These are phyloP conservation scores for Sarocladium strictum DNA, from an alignment of 2,329 filamentous ascomycete genomes.

Conservation along the genomic window DNA sequence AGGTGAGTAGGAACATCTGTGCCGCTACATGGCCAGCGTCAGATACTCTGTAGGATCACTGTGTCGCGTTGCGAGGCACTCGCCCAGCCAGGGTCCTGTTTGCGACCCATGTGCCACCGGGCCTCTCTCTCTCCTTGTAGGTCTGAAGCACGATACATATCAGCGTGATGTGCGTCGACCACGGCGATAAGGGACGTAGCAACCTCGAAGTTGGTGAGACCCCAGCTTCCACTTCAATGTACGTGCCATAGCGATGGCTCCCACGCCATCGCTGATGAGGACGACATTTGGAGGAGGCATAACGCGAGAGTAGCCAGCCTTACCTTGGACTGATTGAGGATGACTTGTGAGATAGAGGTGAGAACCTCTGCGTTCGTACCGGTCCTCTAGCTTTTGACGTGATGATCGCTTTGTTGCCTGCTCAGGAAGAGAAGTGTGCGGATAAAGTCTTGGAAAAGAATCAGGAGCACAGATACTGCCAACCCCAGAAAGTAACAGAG, in stretches of 20 bases:
- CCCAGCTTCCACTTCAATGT: slow-evolving; percentile 17
- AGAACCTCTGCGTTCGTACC: too few species aligned
- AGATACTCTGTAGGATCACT: neutral
- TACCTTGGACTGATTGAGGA: too few species aligned
- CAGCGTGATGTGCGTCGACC: too few species aligned
- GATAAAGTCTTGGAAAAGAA: too few species aligned
- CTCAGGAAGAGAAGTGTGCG: too few species aligned
- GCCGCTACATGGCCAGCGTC: slow-evolving; percentile 12
- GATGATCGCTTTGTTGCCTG: too few species aligned
- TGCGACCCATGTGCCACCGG: slow-evolving; percentile 24
- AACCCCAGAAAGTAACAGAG: too few species aligned
- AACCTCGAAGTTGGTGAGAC: slow-evolving; percentile 14
- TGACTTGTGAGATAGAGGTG: too few species aligned
- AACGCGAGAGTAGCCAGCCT: slow-evolving; percentile 9
- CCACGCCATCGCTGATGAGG: slow-evolving; percentile 19
- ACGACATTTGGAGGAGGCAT: slow-evolving; percentile 11
- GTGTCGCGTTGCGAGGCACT: too few species aligned
- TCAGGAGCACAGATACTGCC: too few species aligned
- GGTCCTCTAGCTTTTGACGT: too few species aligned
- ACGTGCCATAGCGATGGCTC: slow-evolving; percentile 17
- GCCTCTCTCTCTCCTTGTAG: slow-evolving; percentile 24
- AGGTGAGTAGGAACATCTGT: slow-evolving; percentile 29
- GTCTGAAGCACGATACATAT: slow-evolving; percentile 10
- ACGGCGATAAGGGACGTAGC: too few species aligned
- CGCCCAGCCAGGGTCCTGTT: slow-evolving; percentile 26